Evolutionary conservation across 495 filamentous ascomycete genomes (phyloP), one percentile per base, ranked within the genome.

Genomic region (Podospora didyma): DNA sequence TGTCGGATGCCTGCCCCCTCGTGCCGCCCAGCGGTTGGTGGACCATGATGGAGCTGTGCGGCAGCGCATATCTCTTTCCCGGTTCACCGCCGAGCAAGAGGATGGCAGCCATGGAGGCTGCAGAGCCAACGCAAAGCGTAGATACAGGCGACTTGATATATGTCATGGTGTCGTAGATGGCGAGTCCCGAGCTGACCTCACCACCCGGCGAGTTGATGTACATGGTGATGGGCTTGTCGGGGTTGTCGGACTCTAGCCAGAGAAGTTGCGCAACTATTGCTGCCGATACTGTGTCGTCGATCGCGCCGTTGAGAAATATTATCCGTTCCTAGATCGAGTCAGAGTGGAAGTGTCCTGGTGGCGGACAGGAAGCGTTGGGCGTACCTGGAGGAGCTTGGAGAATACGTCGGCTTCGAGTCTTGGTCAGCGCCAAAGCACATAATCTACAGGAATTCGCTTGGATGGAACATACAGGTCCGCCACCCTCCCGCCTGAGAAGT

Each of bases 121-220:
- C 94, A 69, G 95, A 91, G 5, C 94, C 94, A 21, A 97, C 81
- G 69, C 95, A 97, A 59, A 97, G 96, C 2, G 94, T 98, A 42
- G 86, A 88, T 4, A 97, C 90, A 10, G 94, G 90, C 4, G 89
- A 88, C 57, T 84, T 84, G 73, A 98, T 97, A 75, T 97, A 98
- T 57, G 86, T 86, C 93, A 98, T 98, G 49, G 95, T 97, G 71
- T 98, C 94, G 78, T 98, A 98, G 67, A 98, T 97, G 46, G 94
- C 92, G 26, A 98, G 81, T 6, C 94, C 89, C 0, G 90, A 92
- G 51, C 93, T 97, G 39, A 98, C 94, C n/a, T 87, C 90, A 31
- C 94, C 94, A 26, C 94, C 94, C 2, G 95, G 95, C 0, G 90
- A 93, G 73, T 98, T 95, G 73, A 98, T 97, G 73, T 98, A 98